phyloP scores from a whole-genome alignment of 495 filamentous ascomycete species.

The Trichoderma reesei region DNA sequence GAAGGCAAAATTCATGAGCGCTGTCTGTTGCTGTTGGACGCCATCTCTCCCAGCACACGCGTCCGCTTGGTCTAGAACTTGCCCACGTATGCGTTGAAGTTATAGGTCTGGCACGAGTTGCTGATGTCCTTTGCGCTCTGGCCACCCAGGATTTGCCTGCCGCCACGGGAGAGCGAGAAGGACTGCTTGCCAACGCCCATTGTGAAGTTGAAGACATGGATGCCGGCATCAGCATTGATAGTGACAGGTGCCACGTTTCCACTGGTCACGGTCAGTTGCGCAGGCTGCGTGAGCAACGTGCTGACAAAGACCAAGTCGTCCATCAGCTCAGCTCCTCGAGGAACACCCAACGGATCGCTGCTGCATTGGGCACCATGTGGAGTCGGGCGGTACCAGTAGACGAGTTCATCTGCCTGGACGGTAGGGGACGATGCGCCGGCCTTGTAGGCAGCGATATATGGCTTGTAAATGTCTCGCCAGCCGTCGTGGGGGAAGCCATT shows the following conservation, averaged over 20 bases:
- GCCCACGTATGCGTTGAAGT: slow-evolving; percentile 49
- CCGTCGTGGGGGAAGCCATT: slow-evolving; percentile 16
- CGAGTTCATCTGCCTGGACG: slow-evolving; percentile 33
- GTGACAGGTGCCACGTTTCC: slow-evolving; percentile 35
- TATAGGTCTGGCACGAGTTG: slow-evolving; percentile 45
- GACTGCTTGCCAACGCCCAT: slow-evolving; percentile 46
- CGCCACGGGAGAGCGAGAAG: slow-evolving; percentile 36
- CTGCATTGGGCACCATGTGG: slow-evolving; percentile 33
- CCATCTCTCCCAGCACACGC: neutral
- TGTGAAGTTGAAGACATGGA: slow-evolving; percentile 28
- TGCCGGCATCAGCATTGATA: slow-evolving; percentile 38
- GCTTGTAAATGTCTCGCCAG: slow-evolving; percentile 15
- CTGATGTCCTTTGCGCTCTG: slow-evolving; percentile 40
- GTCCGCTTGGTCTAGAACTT: neutral
- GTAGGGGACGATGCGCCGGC: slow-evolving; percentile 17
- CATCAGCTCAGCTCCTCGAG: slow-evolving; percentile 41
- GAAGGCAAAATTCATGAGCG: neutral
- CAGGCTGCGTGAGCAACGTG: slow-evolving; percentile 37
- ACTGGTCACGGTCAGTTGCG: slow-evolving; percentile 36
- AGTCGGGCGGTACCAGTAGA: slow-evolving; percentile 48
- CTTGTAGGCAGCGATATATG: slow-evolving; percentile 19
- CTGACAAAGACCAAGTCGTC: slow-evolving; percentile 45
- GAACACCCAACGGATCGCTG: slow-evolving; percentile 43
- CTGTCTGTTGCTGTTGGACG: neutral
- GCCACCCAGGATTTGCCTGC: slow-evolving; percentile 33